phyloP scores from a whole-genome alignment of 495 filamentous ascomycete species.

The Bacidia rubella region DNA sequence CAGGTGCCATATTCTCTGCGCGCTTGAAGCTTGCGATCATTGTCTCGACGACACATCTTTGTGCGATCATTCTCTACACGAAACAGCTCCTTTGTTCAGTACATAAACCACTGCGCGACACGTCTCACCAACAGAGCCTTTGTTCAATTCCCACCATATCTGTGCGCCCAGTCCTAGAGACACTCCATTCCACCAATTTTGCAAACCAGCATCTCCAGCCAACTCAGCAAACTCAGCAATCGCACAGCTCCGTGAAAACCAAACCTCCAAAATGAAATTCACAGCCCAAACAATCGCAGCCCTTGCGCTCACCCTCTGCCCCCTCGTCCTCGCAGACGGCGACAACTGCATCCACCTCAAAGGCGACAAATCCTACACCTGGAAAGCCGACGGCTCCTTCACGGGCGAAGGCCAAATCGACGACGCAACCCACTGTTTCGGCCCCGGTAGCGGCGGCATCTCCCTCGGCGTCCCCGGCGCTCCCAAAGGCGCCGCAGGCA shows the following conservation, averaged over 20 bases:
- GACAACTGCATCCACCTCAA: constrained; percentile 4
- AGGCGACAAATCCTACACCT: constrained; percentile 4
- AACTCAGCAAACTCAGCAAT: not conserved
- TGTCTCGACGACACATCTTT: not conserved
- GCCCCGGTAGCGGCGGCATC: not conserved
- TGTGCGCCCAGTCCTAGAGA: too few species aligned
- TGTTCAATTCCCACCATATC: too few species aligned
- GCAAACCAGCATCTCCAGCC: not conserved
- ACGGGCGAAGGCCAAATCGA: constrained; percentile 3
- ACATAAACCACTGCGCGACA: not conserved
- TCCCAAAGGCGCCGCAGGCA: not conserved
- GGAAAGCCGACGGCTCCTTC: constrained; percentile 2
- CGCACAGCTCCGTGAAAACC: not conserved
- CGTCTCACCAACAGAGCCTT: too few species aligned
- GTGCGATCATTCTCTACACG: not conserved
- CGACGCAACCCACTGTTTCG: constrained; percentile 3
- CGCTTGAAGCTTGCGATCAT: not conserved
- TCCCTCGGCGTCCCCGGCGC: constrained; percentile 1
- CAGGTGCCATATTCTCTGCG: not conserved
- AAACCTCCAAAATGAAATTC: not conserved
- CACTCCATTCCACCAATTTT: too few species aligned
- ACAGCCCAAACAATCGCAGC: not conserved
- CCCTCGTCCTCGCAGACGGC: not conserved
- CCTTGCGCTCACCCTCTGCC: not conserved
- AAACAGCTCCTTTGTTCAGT: not conserved